Conservation (phyloP, 2,329 filamentous ascomycete species). For the Fusarium nygamai region DNA sequence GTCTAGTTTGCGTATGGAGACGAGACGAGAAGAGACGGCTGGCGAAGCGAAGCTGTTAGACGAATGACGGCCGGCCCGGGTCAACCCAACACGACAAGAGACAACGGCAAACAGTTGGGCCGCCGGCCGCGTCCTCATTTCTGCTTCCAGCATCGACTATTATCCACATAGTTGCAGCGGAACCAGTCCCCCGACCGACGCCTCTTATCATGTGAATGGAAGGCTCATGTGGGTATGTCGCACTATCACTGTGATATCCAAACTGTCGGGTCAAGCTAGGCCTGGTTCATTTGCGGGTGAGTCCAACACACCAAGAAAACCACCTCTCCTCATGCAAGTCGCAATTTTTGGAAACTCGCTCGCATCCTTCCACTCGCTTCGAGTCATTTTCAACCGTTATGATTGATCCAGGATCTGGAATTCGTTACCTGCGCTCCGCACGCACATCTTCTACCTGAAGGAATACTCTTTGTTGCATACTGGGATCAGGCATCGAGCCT, state of each 20-base stretch:
- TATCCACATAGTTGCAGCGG: constrained; percentile 24
- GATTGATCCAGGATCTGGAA: constrained; percentile 9
- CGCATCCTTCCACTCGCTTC: constrained; percentile 9
- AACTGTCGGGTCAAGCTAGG: constrained; percentile 38
- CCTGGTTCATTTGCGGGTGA: constrained; percentile 10
- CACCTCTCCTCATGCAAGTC: constrained; percentile 19
- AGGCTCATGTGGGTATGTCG: constrained; percentile 31
- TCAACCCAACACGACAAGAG: neutral
- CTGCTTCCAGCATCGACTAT: neutral
- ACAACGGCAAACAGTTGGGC: neutral
- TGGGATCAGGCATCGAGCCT: constrained; percentile 20
- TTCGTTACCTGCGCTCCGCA: constrained; percentile 4
- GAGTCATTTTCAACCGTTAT: constrained; percentile 4
- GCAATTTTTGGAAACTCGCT: constrained; percentile 15
- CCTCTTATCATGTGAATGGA: constrained; percentile 43
- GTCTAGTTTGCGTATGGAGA: neutral
- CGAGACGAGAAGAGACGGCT: neutral
- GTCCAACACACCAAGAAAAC: constrained; percentile 21
- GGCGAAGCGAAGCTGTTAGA: constrained; percentile 7
- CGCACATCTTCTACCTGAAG: neutral
- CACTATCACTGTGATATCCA: constrained; percentile 39
- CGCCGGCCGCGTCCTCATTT: constrained; percentile 5
- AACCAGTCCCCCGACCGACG: constrained; percentile 31
- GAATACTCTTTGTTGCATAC: constrained; percentile 6
- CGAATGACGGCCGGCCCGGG: constrained; percentile 5